Evolutionary conservation across 2,329 filamentous ascomycete species (phyloP).

Genomic region (Raffaelea arxii): DNA sequence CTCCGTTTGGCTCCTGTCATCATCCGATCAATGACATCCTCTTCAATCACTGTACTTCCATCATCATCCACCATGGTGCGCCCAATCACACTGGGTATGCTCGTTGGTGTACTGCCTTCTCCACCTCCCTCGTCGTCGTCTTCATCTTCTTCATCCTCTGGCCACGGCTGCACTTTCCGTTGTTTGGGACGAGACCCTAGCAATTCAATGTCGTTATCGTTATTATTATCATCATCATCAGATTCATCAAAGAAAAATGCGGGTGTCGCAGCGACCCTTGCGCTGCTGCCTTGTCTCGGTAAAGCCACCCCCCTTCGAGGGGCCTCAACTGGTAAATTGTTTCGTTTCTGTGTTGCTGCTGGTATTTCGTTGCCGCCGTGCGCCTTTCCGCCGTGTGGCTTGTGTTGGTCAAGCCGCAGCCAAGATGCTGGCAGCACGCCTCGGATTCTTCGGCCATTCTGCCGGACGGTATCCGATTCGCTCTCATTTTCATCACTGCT

Average conservation of each 20-base stretch:
- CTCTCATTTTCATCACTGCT: constrained; percentile 18
- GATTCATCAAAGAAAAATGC: constrained; percentile 37
- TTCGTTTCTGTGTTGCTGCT: no score
- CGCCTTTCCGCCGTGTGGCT: no score
- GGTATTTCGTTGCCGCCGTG: no score
- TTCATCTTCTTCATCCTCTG: constrained; percentile 4
- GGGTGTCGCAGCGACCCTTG: constrained; percentile 13
- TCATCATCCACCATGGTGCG: no score
- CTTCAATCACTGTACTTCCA: constrained; percentile 36
- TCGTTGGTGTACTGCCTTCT: constrained; percentile 5
- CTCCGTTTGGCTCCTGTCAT: constrained; percentile 31
- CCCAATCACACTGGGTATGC: constrained; percentile 19
- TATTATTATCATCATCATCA: constrained; percentile 8
- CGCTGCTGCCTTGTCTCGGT: constrained; percentile 24
- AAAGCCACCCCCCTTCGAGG: constrained; percentile 40
- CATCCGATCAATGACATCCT: constrained; percentile 44
- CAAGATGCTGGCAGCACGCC: constrained; percentile 60
- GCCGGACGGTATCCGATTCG: constrained; percentile 30
- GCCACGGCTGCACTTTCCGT: not conserved
- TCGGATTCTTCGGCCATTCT: constrained; percentile 37
- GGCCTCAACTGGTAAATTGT: constrained; percentile 28
- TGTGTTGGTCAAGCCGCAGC: constrained; percentile 48
- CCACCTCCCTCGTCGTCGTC: constrained; percentile 1
- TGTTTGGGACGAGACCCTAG: not conserved
- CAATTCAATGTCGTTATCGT: constrained; percentile 15